Evolutionary conservation across 352 stramenopile species (phyloP).

Genomic region (Globisporangium echinulatum): DNA sequence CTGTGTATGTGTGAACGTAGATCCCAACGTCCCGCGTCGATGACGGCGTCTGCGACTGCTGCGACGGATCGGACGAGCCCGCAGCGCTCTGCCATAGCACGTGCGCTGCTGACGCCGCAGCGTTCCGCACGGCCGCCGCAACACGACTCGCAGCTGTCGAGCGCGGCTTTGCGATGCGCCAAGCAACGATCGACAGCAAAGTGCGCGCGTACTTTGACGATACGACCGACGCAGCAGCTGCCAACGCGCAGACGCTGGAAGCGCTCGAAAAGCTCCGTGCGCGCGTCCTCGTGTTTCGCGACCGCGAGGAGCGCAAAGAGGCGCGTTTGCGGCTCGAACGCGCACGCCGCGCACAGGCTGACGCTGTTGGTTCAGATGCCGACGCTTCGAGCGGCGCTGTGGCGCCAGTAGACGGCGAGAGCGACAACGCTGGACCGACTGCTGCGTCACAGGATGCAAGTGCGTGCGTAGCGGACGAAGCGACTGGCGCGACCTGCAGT

Average conservation of each 20-base stretch:
- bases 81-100: slow-evolving; percentile 33
- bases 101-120: slow-evolving; percentile 31
- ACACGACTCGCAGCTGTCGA: slow-evolving; percentile 32
- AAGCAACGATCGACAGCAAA: slow-evolving; percentile 29
- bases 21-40: slow-evolving; percentile 82
- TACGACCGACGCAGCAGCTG: slow-evolving; percentile 19
- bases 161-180: slow-evolving; percentile 41
- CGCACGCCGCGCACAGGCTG: slow-evolving; percentile 35
- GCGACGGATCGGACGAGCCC: slow-evolving; percentile 91
- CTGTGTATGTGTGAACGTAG: slow-evolving; percentile 5
- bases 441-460: slow-evolving; percentile 1
- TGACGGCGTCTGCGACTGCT: slow-evolving; percentile 97
- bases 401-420: no score
- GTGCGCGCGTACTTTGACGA: slow-evolving; percentile 39
- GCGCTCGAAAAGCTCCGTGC: slow-evolving; percentile 40
- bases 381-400: background rate
- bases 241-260: slow-evolving; percentile 27
- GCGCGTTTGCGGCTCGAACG: slow-evolving; percentile 41
- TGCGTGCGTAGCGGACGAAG: slow-evolving; percentile 9
- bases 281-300: slow-evolving; percentile 55
- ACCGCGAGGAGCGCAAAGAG: slow-evolving; percentile 59
- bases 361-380: background rate
- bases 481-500: slow-evolving; percentile 8
- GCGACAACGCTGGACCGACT: no score
- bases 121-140: slow-evolving; percentile 28